Evolutionary conservation across 129 eudicot genomes (phyloP).

Genomic region (Helianthus tuberosus): DNA sequence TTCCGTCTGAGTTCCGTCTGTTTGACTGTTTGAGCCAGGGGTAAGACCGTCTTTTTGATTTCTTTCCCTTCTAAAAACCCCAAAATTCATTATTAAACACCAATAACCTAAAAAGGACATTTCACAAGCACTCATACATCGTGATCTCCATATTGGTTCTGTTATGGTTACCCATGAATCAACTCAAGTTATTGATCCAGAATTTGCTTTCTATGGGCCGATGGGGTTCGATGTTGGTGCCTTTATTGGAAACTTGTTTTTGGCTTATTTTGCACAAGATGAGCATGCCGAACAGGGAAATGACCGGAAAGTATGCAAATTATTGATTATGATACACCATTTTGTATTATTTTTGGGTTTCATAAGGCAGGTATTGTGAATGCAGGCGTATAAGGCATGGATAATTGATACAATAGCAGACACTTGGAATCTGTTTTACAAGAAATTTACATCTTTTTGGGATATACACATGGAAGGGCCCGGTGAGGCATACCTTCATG

Average conservation of each 20-base stretch:
- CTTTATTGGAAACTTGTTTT: slow-evolving; percentile 77
- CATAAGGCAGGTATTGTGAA: slow-evolving; percentile 12
- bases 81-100: no score
- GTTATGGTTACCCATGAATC: slow-evolving; percentile 87
- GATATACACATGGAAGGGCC: slow-evolving; percentile 84
- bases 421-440: slow-evolving; percentile 87
- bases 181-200: slow-evolving; percentile 97
- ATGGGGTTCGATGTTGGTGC: slow-evolving; percentile 98
- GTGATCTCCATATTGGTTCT: slow-evolving; percentile 97
- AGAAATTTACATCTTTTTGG: slow-evolving; percentile 83
- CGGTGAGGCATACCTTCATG: slow-evolving; percentile 91
- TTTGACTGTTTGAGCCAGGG: no score
- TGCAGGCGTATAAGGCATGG: slow-evolving; percentile 79
- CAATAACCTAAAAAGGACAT: no score
- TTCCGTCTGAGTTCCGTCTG: no score
- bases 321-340: background rate
- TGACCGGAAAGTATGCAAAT: slow-evolving; percentile 58
- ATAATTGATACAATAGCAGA: slow-evolving; percentile 62
- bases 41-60: no score
- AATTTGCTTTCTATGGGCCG: slow-evolving; percentile 92
- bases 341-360: background rate
- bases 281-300: slow-evolving; percentile 64
- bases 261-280: slow-evolving; percentile 87
- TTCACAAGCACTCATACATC: slow-evolving; percentile 93
- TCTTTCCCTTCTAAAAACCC: no score